A percentile compares a stretch with the other conserved stretches of the same genome.
phyloP scores from a whole-genome alignment of 1,284 basidiomycete species.

The Ceratobasidium theobromae region DNA sequence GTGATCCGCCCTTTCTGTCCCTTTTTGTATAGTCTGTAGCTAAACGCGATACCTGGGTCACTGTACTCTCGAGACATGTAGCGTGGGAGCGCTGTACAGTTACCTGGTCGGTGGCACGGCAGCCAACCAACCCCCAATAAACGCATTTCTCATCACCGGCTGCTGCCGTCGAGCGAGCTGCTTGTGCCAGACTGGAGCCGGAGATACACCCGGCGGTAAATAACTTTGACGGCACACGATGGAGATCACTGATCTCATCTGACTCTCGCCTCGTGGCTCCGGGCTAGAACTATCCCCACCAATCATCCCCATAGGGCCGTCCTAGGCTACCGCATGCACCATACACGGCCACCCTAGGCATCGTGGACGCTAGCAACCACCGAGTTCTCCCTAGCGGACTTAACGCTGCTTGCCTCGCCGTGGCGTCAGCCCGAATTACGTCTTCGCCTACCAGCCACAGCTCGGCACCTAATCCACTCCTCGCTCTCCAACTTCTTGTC shows the following conservation, averaged over 20 bases:
- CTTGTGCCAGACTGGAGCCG: not conserved
- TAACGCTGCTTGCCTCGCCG: not conserved
- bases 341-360: not conserved
- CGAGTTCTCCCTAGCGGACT: not conserved
- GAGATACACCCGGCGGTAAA: not conserved
- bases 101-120: not conserved
- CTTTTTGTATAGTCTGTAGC: conserved; percentile 26
- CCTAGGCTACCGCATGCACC: not conserved
- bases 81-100: conserved; percentile 6
- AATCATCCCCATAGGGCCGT: not conserved
- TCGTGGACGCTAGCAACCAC: not conserved
- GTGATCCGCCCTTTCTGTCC: conserved; percentile 30
- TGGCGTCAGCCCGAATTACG: conserved; percentile 19
- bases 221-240: conserved; percentile 25
- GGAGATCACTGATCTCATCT: conserved; percentile 28
- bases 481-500: not conserved
- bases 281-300: conserved; percentile 15
- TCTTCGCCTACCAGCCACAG: conserved; percentile 1
- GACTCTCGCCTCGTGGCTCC: conserved; percentile 16
- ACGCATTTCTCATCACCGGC: conserved; percentile 14
- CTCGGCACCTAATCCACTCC: conserved; percentile 1
- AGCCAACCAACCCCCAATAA: not conserved
- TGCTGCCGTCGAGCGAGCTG: not conserved
- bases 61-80: not conserved
- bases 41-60: conserved; percentile 25